Conservation (phyloP, 345 rosid species). For the Melastoma malabathricum region DNA sequence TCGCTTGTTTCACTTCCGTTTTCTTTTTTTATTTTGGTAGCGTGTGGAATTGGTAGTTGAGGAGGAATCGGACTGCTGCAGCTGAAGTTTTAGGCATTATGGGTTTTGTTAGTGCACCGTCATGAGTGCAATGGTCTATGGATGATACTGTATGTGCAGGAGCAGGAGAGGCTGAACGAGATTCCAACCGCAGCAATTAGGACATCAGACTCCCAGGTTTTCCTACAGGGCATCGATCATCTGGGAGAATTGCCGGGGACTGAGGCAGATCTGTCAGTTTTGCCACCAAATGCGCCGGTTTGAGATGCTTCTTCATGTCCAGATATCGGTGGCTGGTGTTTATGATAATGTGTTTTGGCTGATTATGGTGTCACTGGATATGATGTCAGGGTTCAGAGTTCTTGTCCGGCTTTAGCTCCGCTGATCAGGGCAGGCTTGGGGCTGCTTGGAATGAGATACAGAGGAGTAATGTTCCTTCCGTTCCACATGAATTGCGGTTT, state of each 20-base stretch:
- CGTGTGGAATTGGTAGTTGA: too few species aligned
- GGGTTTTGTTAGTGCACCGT: not conserved
- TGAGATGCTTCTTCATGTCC: slow-evolving; percentile 1
- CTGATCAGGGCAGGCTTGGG: slow-evolving; percentile 50
- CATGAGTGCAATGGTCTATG: not conserved
- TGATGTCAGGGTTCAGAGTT: slow-evolving; percentile 62
- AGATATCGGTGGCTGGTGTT: not conserved
- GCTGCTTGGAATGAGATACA: slow-evolving; percentile 86
- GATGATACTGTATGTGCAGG: not conserved
- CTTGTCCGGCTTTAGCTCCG: slow-evolving; percentile 48
- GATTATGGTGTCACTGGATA: not conserved
- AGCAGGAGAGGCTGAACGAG: slow-evolving; percentile 79
- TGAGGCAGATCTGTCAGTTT: slow-evolving; percentile 52
- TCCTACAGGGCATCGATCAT: slow-evolving; percentile 28
- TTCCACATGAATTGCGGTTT: slow-evolving; percentile 28
- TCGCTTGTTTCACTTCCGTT: too few species aligned
- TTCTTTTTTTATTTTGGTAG: too few species aligned
- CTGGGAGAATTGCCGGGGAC: slow-evolving; percentile 68
- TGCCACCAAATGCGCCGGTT: slow-evolving; percentile 63
- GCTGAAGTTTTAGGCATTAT: too few species aligned
- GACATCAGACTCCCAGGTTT: slow-evolving; percentile 32
- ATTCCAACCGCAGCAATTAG: slow-evolving; percentile 42
- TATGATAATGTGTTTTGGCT: not conserved
- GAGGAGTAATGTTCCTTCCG: slow-evolving; percentile 26
- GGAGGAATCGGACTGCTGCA: too few species aligned